These are phyloP conservation scores for Fusarium luffae DNA, from an alignment of 2,329 filamentous ascomycete genomes.

Conservation along the genomic window DNA sequence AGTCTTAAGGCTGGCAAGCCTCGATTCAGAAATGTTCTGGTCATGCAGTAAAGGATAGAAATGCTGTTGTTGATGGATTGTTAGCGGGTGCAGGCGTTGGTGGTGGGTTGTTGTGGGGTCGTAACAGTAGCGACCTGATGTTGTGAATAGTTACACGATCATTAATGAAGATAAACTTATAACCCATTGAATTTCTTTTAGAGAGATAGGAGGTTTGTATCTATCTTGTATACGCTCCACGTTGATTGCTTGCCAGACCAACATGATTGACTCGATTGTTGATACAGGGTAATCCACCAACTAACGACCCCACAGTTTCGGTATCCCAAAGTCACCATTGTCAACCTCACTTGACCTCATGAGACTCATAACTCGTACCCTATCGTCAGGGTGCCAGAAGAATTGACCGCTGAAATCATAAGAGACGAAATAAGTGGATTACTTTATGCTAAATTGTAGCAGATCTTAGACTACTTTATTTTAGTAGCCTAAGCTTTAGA, in stretches of 20 bases:
- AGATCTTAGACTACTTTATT: rapidly evolving
- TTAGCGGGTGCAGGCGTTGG: neutral
- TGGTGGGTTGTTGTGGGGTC: neutral
- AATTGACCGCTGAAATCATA: no score
- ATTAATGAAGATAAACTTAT: neutral
- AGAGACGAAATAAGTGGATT: no score
- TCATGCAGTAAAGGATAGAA: slow-evolving; percentile 26
- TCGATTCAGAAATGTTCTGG: slow-evolving; percentile 58
- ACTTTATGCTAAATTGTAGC: no score
- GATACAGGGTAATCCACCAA: neutral
- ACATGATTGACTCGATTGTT: neutral
- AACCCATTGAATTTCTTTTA: rapidly evolving
- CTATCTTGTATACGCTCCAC: neutral
- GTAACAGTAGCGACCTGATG: no score
- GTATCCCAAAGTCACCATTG: neutral
- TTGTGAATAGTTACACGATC: neutral
- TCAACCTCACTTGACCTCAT: slow-evolving; percentile 8
- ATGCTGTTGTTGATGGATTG: neutral
- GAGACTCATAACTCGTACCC: neutral
- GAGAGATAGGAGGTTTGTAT: rapidly evolving
- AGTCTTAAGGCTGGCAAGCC: slow-evolving; percentile 55
- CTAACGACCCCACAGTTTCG: slow-evolving; percentile 20
- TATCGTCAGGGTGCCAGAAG: no score
- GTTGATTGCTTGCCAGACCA: neutral
- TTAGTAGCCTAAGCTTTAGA: no score